phyloP scores from a whole-genome alignment of 805 yeast species.

The Pichia rugopelliculosa region DNA sequence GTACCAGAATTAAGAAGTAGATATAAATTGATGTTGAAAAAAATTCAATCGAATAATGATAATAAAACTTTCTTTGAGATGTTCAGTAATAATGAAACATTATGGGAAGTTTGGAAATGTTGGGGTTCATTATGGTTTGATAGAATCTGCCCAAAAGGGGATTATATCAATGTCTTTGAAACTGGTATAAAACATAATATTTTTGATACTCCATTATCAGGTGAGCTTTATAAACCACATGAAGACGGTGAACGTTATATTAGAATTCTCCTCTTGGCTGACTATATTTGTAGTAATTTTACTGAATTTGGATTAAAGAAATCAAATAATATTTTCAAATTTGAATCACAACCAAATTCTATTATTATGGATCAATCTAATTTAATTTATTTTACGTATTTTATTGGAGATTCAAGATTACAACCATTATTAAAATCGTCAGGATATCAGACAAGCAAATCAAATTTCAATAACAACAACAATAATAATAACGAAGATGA shows the following conservation, averaged over 20 bases:
- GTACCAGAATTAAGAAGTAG: conserved; percentile 17
- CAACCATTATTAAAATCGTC: neutral
- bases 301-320: conserved; percentile 48
- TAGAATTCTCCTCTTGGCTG: conserved; percentile 44
- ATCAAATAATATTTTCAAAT: conserved; percentile 38
- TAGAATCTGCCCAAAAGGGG: conserved; percentile 44
- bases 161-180: conserved; percentile 39
- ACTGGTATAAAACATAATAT: conserved; percentile 54
- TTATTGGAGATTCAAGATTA: conserved; percentile 21
- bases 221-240: conserved; percentile 45
- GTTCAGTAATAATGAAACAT: conserved; percentile 51
- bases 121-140: conserved; percentile 86
- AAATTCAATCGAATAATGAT: conserved; percentile 1
- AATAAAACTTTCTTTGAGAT: conserved; percentile 38
- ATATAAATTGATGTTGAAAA: conserved; percentile 1
- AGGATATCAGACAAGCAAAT: neutral
- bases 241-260: conserved; percentile 46
- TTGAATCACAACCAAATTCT: conserved; percentile 9
- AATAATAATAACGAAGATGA: neutral
- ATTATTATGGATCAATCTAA: conserved; percentile 13
- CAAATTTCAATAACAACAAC: neutral
- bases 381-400: conserved; percentile 16
- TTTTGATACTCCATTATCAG: conserved; percentile 53
- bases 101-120: conserved; percentile 76
- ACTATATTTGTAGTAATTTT: conserved; percentile 43